phyloP scores from a whole-genome alignment of 2,329 filamentous ascomycete genomes.

The Colletotrichum liaoningense region DNA sequence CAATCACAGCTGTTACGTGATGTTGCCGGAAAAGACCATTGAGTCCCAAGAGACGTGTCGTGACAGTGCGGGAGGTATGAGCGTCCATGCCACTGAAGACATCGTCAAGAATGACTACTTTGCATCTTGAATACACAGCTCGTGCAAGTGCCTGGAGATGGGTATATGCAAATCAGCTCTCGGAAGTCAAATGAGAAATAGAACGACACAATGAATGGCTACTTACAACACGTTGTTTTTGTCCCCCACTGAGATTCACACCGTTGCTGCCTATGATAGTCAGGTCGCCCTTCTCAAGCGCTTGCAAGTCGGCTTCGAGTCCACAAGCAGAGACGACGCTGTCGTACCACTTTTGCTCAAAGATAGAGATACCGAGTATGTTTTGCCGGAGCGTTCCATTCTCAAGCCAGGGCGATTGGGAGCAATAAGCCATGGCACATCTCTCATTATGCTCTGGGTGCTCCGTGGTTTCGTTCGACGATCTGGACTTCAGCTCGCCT shows the following conservation, averaged over 20 bases:
- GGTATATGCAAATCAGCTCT: too few species aligned
- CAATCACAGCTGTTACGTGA: background rate
- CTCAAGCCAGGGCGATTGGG: slow-evolving; percentile 18
- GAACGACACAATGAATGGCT: background rate
- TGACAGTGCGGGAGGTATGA: background rate
- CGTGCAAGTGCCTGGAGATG: slow-evolving; percentile 3
- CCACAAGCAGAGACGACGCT: slow-evolving; percentile 7
- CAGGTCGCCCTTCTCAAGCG: background rate
- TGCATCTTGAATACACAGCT: slow-evolving; percentile 10
- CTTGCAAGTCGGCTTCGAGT: slow-evolving; percentile 9
- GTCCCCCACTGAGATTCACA: slow-evolving; percentile 11
- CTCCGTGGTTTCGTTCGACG: background rate
- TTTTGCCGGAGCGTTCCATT: slow-evolving; percentile 15
- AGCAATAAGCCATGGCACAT: slow-evolving; percentile 7
- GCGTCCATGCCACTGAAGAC: slow-evolving; percentile 29
- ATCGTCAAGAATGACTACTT: slow-evolving; percentile 21
- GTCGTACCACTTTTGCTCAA: slow-evolving; percentile 11
- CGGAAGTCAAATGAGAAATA: background rate
- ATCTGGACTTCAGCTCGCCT: slow-evolving; percentile 6
- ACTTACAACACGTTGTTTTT: slow-evolving; percentile 33
- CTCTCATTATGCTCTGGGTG: background rate
- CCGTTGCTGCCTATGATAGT: slow-evolving; percentile 17
- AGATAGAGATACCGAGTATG: background rate
- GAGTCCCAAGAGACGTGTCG: background rate
- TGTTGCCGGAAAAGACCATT: background rate